Percentiles rank a stretch among this genome's conserved stretches.
Conservation (phyloP, 768 basidiomycete genomes). For the Hirschioporus abietinus region DNA sequence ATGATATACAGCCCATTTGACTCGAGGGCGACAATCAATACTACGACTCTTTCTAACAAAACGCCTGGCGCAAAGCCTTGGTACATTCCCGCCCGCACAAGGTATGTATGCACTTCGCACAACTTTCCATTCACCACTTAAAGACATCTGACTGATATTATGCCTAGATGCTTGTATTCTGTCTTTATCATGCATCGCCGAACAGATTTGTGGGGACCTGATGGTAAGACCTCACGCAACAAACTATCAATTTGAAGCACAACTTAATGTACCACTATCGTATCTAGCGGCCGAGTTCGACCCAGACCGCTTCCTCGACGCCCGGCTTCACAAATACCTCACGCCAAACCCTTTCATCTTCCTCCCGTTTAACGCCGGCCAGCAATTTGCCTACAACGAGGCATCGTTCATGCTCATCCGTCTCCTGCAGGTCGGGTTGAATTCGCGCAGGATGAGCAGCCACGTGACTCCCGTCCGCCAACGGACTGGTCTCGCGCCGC, state of each 20-base stretch:
- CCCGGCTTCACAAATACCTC: conserved; percentile 55
- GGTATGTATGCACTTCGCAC: conserved; percentile 29
- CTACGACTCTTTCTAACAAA: conserved; percentile 21
- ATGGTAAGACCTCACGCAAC: conserved; percentile 34
- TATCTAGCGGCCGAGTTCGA: too few relatives aligned
- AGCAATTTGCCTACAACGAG: conserved; percentile 59
- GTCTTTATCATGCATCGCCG: conserved; percentile 63
- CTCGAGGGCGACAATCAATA: conserved; percentile 17
- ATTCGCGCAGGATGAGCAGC: too few relatives aligned
- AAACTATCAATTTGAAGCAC: too few relatives aligned
- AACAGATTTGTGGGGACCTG: conserved; percentile 66
- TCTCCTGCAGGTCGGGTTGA: too few relatives aligned
- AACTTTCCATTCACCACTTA: conserved; percentile 19
- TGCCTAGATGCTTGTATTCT: conserved; percentile 40
- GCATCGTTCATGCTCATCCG: too few relatives aligned
- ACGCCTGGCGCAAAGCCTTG: conserved; percentile 13
- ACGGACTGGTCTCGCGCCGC: conserved; percentile 38
- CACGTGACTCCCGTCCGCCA: conserved; percentile 51
- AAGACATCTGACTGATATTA: conserved; percentile 15
- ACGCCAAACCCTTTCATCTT: conserved; percentile 65
- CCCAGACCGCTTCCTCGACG: conserved; percentile 66
- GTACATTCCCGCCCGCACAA: too few relatives aligned
- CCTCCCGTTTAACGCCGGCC: conserved; percentile 59
- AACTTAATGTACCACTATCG: too few relatives aligned
- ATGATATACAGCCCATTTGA: conserved; percentile 21